Conservation (phyloP, 768 basidiomycete species). For the Hygrophoropsis aurantiaca region DNA sequence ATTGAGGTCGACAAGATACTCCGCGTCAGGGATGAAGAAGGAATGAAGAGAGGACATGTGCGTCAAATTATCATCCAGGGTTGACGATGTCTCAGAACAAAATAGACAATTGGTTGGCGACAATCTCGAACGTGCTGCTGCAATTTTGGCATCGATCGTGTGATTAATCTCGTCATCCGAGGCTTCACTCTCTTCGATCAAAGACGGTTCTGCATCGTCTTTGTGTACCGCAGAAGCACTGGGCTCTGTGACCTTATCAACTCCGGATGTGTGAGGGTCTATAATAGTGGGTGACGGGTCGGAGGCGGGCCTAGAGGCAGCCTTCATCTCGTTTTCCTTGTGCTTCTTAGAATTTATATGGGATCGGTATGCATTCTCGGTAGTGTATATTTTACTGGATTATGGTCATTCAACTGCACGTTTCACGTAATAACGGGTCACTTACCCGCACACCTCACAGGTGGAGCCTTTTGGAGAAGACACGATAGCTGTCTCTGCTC, state of each 20-base stretch:
- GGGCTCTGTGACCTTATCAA: too few species aligned
- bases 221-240: not conserved
- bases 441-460: slow-evolving; percentile 86
- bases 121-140: slow-evolving; percentile 63
- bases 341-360: slow-evolving; percentile 91
- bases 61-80: slow-evolving; percentile 64
- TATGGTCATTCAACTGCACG: not conserved
- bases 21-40: slow-evolving; percentile 94
- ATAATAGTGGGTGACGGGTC: not conserved
- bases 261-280: not conserved
- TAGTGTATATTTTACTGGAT: slow-evolving; percentile 81
- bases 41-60: slow-evolving; percentile 91
- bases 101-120: slow-evolving; percentile 80
- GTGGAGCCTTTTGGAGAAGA: slow-evolving; percentile 56
- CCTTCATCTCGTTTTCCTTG: slow-evolving; percentile 69
- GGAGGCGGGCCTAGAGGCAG: slow-evolving; percentile 22
- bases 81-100: slow-evolving; percentile 55
- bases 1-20: slow-evolving; percentile 80
- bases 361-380: slow-evolving; percentile 85
- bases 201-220: slow-evolving; percentile 19
- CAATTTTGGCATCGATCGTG: slow-evolving; percentile 74
- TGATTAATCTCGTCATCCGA: slow-evolving; percentile 48
- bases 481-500: slow-evolving; percentile 70
- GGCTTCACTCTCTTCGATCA: slow-evolving; percentile 35
- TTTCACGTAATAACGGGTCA: slow-evolving; percentile 12